These are phyloP conservation scores for Elymus sibiricus DNA, from an alignment of 176 grass and related monocot species.

Conservation along the genomic window DNA sequence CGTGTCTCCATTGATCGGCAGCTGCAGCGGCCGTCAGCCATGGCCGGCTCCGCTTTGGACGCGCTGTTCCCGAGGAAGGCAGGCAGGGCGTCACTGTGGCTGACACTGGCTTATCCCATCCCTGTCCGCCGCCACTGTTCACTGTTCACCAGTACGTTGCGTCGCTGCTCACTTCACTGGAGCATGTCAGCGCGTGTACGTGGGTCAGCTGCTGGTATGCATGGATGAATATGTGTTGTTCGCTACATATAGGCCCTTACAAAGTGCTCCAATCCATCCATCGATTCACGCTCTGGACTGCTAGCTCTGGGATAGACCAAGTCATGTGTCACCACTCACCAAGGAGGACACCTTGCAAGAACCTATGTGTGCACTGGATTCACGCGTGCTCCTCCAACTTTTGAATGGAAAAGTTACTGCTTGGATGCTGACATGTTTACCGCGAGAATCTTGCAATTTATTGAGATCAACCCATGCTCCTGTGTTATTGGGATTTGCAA, in stretches of 20 bases:
- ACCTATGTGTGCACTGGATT: background rate
- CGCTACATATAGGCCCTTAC: background rate
- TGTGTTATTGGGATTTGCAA: background rate
- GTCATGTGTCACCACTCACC: background rate
- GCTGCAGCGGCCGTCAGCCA: background rate
- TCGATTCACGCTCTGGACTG: background rate
- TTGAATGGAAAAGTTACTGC: background rate
- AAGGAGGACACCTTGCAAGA: background rate
- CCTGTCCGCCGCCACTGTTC: background rate
- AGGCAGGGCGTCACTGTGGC: background rate
- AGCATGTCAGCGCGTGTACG: background rate
- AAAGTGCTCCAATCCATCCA: background rate
- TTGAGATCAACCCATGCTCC: background rate
- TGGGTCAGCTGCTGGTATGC: background rate
- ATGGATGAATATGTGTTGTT: background rate
- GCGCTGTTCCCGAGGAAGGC: background rate
- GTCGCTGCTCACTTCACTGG: background rate
- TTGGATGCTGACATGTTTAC: background rate
- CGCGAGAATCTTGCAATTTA: background rate
- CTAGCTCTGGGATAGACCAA: background rate
- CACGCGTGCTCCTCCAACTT: background rate
- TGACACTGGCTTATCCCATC: conserved; percentile 18
- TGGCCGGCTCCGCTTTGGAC: background rate
- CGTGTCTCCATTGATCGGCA: background rate
- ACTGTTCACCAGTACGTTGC: background rate